These are phyloP conservation scores for Kodamaea derodonti DNA, from an alignment of 1,139 yeast genomes.

Conservation along the genomic window DNA sequence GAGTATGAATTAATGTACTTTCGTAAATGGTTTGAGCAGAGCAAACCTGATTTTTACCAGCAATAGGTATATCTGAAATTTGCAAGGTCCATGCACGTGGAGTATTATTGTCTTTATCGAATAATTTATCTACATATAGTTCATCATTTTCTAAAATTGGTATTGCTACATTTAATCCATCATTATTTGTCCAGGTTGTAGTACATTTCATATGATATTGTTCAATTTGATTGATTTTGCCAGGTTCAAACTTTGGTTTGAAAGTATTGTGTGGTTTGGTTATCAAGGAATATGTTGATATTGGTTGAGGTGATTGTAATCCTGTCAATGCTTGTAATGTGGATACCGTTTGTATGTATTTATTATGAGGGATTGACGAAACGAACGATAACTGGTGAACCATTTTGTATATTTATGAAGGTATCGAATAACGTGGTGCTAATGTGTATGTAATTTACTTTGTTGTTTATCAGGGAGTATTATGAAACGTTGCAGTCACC, in stretches of 20 bases:
- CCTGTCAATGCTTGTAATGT: slow-evolving; percentile 47
- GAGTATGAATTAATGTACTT: slow-evolving; percentile 53
- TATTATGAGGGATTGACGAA: slow-evolving; percentile 38
- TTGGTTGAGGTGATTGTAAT: slow-evolving; percentile 32
- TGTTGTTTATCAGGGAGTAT: too few relatives aligned
- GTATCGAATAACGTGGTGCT: too few relatives aligned
- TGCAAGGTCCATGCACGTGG: slow-evolving; percentile 58
- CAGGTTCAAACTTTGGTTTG: slow-evolving; percentile 47
- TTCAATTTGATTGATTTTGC: slow-evolving; percentile 48
- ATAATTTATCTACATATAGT: slow-evolving; percentile 27
- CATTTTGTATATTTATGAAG: slow-evolving; percentile 19
- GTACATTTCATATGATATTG: slow-evolving; percentile 45
- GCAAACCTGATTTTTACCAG: slow-evolving; percentile 69
- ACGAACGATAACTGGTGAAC: slow-evolving; percentile 44
- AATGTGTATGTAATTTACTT: too few relatives aligned
- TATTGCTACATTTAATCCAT: slow-evolving; percentile 21
- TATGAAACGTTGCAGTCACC: too few relatives aligned
- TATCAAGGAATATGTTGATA: slow-evolving; percentile 42
- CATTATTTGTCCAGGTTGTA: slow-evolving; percentile 36
- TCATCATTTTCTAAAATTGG: slow-evolving; percentile 22
- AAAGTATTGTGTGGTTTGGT: slow-evolving; percentile 42
- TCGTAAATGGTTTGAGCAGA: slow-evolving; percentile 66
- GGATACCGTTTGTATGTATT: slow-evolving; percentile 40
- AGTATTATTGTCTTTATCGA: slow-evolving; percentile 19
- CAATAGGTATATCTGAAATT: slow-evolving; percentile 79